Conservation (phyloP, 352 stramenopile species). For the Albugo candida region DNA sequence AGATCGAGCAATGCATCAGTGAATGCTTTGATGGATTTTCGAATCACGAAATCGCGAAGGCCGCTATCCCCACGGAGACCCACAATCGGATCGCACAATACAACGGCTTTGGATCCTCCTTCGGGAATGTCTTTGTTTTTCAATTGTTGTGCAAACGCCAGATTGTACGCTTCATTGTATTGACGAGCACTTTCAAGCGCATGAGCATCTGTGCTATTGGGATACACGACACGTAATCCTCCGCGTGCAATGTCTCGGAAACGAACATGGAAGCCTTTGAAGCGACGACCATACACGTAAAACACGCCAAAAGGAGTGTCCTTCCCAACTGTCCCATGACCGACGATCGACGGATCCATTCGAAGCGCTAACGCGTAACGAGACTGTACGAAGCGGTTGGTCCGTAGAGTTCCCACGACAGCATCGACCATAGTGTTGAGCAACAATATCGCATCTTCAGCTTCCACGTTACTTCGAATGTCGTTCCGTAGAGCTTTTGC, state of each 20-base stretch:
- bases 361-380: slow-evolving; percentile 66
- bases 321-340: slow-evolving; percentile 51
- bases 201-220: slow-evolving; percentile 71
- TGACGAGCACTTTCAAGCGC: slow-evolving; percentile 79
- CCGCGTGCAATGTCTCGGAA: slow-evolving; percentile 94
- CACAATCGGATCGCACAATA: slow-evolving; percentile 79
- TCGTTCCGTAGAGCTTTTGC: slow-evolving; percentile 41
- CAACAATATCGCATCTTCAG: slow-evolving; percentile 46
- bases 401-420: slow-evolving; percentile 50
- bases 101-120: slow-evolving; percentile 92
- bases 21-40: slow-evolving; percentile 94
- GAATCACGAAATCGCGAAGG: slow-evolving; percentile 55
- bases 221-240: slow-evolving; percentile 91
- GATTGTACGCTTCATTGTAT: slow-evolving; percentile 92
- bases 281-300: slow-evolving; percentile 88
- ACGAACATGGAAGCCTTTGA: slow-evolving; percentile 95
- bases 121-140: slow-evolving; percentile 99
- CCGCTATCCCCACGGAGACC: slow-evolving; percentile 65
- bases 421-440: slow-evolving; percentile 66
- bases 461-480: slow-evolving; percentile 52
- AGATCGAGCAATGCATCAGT: slow-evolving; percentile 93
- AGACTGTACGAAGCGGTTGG: slow-evolving; percentile 67
- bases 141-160: slow-evolving; percentile 93
- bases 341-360: slow-evolving; percentile 60
- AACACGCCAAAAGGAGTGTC: slow-evolving; percentile 88